These are phyloP conservation scores for Botrytis aclada DNA, from an alignment of 2,329 filamentous ascomycete species.

Conservation along the genomic window DNA sequence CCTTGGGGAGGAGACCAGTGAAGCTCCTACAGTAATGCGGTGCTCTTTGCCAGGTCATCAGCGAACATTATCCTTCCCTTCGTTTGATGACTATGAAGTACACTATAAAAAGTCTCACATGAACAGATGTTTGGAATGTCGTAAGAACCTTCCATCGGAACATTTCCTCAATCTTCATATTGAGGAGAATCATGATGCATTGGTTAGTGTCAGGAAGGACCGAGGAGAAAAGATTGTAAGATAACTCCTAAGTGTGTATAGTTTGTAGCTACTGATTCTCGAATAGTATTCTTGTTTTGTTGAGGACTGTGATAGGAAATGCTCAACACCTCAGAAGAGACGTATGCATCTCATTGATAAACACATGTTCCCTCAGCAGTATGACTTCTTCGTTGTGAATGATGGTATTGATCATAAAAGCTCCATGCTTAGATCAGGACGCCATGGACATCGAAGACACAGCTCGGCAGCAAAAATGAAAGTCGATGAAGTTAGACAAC, in stretches of 20 bases:
- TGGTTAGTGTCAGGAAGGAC: slow-evolving; percentile 68
- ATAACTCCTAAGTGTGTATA: slow-evolving; percentile 24
- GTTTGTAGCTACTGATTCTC: slow-evolving; percentile 9
- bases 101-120: slow-evolving; percentile 81
- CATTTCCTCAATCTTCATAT: slow-evolving; percentile 82
- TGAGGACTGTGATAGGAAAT: slow-evolving; percentile 81
- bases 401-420: slow-evolving; percentile 83
- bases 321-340: slow-evolving; percentile 78
- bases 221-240: slow-evolving; percentile 82
- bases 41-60: slow-evolving; percentile 81
- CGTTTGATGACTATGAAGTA: slow-evolving; percentile 77
- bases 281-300: slow-evolving; percentile 87
- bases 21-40: slow-evolving; percentile 55
- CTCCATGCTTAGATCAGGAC: slow-evolving; percentile 68
- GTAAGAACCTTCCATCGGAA: slow-evolving; percentile 81
- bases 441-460: slow-evolving; percentile 48
- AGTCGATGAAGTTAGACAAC: slow-evolving; percentile 27
- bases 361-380: slow-evolving; percentile 84
- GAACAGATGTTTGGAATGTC: slow-evolving; percentile 82
- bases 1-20: slow-evolving; percentile 56
- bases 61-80: slow-evolving; percentile 65
- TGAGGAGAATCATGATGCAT: slow-evolving; percentile 84
- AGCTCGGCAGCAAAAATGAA: slow-evolving; percentile 43
- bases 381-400: slow-evolving; percentile 83
- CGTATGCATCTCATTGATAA: slow-evolving; percentile 90